Conservation (phyloP, 306 rosid species). For the Astragalus glycyphyllos region DNA sequence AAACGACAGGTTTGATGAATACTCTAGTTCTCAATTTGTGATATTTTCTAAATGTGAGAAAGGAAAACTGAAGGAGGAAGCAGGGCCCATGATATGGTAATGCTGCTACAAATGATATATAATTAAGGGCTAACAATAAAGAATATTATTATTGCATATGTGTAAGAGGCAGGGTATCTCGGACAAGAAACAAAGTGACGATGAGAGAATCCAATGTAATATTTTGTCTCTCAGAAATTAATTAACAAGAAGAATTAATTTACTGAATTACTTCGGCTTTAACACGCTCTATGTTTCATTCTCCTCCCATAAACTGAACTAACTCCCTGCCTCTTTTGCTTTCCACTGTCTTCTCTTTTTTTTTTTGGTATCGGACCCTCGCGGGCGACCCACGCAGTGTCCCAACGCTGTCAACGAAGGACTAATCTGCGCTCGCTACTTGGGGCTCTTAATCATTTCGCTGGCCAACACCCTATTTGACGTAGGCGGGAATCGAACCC, state of each 20-base stretch:
- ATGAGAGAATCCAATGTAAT: slow-evolving; percentile 47
- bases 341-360: too few relatives aligned
- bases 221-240: slow-evolving; percentile 22
- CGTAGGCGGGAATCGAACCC: too few relatives aligned
- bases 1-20: slow-evolving; percentile 1
- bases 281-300: slow-evolving; percentile 5
- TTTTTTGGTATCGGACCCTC: too few relatives aligned
- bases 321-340: neutral
- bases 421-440: too few relatives aligned
- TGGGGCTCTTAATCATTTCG: too few relatives aligned
- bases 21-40: slow-evolving; percentile 1
- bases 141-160: slow-evolving; percentile 15
- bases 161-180: slow-evolving; percentile 1
- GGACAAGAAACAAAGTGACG: slow-evolving; percentile 43
- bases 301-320: slow-evolving; percentile 3
- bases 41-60: slow-evolving; percentile 20
- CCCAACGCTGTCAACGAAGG: too few relatives aligned
- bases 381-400: too few relatives aligned
- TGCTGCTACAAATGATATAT: slow-evolving; percentile 35
- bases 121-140: slow-evolving; percentile 21
- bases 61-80: neutral
- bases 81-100: slow-evolving; percentile 34
- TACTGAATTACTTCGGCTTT: neutral
- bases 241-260: neutral
- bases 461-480: too few relatives aligned